Conservation (phyloP, 257 asterid species). For the Lycium barbarum region DNA sequence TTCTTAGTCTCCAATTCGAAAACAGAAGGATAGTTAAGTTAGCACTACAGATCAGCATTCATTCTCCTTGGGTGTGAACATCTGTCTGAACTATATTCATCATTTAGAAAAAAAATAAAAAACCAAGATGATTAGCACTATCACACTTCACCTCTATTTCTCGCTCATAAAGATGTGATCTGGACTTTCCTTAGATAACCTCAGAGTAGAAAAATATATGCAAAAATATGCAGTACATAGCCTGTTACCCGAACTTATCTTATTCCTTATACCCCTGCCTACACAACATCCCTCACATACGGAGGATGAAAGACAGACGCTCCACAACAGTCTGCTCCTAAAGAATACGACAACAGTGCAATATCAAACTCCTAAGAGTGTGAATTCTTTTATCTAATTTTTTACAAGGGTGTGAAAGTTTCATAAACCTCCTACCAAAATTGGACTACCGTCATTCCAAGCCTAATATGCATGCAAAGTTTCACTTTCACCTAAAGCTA, state of each 20-base stretch:
- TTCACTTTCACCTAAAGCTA: neutral
- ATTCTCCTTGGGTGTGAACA: neutral
- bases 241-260: neutral
- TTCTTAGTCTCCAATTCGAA: neutral
- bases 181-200: neutral
- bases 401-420: neutral
- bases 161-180: neutral
- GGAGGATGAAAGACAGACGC: neutral
- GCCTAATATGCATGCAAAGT: neutral
- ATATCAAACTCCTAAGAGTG: neutral
- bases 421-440: neutral
- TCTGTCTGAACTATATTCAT: neutral
- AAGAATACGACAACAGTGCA: neutral
- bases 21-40: slow-evolving; percentile 6
- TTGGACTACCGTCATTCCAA: slow-evolving; percentile 11
- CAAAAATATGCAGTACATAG: neutral
- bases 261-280: neutral
- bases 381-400: neutral
- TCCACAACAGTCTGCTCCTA: neutral
- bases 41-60: neutral
- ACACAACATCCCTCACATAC: neutral
- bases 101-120: neutral
- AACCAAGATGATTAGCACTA: neutral
- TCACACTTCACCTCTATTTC: slow-evolving; percentile 17
- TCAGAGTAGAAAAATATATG: neutral